A percentile compares a stretch with the other conserved stretches of the same genome.
Conservation (phyloP, 2,329 filamentous ascomycete genomes). For the Ophiostoma sp. region DNA sequence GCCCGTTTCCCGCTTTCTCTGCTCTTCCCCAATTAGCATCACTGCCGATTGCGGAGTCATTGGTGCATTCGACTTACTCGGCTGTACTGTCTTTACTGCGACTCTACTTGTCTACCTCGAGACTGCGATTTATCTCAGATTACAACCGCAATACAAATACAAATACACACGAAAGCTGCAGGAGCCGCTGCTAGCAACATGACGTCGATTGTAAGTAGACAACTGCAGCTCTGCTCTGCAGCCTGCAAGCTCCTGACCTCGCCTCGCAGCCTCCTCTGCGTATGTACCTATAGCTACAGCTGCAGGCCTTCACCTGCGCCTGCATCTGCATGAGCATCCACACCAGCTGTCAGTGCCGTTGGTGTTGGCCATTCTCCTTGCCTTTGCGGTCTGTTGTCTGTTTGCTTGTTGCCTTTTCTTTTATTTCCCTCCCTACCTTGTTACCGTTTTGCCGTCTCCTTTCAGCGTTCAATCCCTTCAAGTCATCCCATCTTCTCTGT, state of each 20-base stretch:
- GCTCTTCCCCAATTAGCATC: neutral
- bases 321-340: conserved; percentile 12
- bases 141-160: neutral
- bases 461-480: neutral
- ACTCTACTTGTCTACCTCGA: conserved; percentile 1
- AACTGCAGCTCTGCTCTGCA: neutral
- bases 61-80: no score
- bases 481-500: neutral
- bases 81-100: neutral
- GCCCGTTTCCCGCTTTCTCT: neutral
- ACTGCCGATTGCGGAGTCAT: conserved; percentile 13
- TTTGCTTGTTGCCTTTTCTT: neutral
- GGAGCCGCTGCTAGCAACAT: neutral
- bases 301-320: neutral
- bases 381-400: neutral
- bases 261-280: neutral
- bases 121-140: neutral
- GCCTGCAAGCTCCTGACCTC: no score
- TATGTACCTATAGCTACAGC: neutral
- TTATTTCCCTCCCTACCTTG: neutral
- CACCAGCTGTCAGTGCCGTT: conserved; percentile 11
- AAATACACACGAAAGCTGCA: neutral
- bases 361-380: neutral
- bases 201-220: conserved; percentile 16
- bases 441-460: neutral